Evolutionary conservation across 257 asterid species (phyloP), one percentile per base, ranked within the genome.

Genomic region (Ocimum tenuiflorum): DNA sequence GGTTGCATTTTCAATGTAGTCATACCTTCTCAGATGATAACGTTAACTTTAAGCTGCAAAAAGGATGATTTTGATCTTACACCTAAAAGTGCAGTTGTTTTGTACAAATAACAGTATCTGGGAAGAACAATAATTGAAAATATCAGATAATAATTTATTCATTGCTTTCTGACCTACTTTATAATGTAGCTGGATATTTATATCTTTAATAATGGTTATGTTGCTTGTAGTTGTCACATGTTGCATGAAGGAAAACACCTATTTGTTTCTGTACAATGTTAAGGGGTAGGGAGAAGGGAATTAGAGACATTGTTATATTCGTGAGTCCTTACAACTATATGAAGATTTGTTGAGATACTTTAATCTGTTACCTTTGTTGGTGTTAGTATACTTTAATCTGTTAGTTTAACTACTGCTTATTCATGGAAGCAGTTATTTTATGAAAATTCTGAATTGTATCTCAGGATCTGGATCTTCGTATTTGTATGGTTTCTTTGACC

Each of bases 401-500:
- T 13, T 22, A 3, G 58, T 36, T 24, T 29, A 58, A 29, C 20
- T 38, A 61, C 24, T 51, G 57, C 13, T 41, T 12, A 38, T 35
- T 70, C 14, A 10, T 1, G 49, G 42, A 33, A 48, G 68, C 58
- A 45, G 60, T 8, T 31, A 20, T 35, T n/a, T 24, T 66, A 55
- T 70, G 60, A 45, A 10, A 52, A 45, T 73, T 63, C 9, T 15
- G 53, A 56, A 27, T 42, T 72, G 47, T 49, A 43, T 70, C 18
- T 13, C 81, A 89, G 96, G 96, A 52, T 89, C 96, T 55, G 95
- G 96, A 39, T 89, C 96, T 31, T 39, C 81, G 6, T 89, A 89
- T 68, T 72, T 89, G 81, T 89, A 89, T 55, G 96, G 96, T 43
- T 86, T 85, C 81, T 86, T 89, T 71, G 96, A 89, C 79, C 92